Conservation (phyloP, 257 asterid species). For the Lavandula angustifolia region DNA sequence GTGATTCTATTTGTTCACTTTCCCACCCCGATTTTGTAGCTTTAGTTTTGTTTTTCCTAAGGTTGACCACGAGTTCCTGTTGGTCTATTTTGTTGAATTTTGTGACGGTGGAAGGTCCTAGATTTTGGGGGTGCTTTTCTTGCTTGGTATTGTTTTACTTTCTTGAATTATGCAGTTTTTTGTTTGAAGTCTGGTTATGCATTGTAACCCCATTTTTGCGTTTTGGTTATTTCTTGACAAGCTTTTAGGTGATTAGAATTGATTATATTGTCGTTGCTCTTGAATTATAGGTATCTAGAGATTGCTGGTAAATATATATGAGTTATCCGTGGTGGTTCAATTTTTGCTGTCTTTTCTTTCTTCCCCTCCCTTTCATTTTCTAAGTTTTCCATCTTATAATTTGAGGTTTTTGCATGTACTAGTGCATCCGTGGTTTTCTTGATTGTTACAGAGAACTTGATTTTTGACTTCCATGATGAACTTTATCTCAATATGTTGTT, state of each 20-base stretch:
- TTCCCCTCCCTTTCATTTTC: background rate
- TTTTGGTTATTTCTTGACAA: constrained; percentile 9
- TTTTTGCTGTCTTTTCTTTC: background rate
- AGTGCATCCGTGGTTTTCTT: constrained; percentile 24
- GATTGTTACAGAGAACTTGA: background rate
- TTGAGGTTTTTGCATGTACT: background rate
- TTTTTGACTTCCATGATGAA: constrained; percentile 19
- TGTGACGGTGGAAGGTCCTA: too few relatives aligned
- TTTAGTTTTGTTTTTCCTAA: too few relatives aligned
- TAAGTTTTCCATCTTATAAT: background rate
- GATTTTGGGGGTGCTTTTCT: too few relatives aligned
- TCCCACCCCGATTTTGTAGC: too few relatives aligned
- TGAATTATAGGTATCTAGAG: constrained; percentile 7
- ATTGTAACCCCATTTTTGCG: background rate
- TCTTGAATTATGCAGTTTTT: constrained; percentile 31
- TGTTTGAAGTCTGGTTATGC: constrained; percentile 21
- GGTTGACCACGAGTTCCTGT: too few relatives aligned
- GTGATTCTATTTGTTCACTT: too few relatives aligned
- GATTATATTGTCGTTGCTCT: constrained; percentile 4
- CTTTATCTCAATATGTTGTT: background rate
- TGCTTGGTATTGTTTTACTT: constrained; percentile 37
- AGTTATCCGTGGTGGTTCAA: constrained; percentile 11
- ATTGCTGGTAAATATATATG: constrained; percentile 3
- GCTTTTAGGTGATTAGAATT: constrained; percentile 4
- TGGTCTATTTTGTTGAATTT: too few relatives aligned